These are phyloP conservation scores for Cyberlindnera euphorbiae DNA, from an alignment of 805 yeast genomes.

Conservation along the genomic window DNA sequence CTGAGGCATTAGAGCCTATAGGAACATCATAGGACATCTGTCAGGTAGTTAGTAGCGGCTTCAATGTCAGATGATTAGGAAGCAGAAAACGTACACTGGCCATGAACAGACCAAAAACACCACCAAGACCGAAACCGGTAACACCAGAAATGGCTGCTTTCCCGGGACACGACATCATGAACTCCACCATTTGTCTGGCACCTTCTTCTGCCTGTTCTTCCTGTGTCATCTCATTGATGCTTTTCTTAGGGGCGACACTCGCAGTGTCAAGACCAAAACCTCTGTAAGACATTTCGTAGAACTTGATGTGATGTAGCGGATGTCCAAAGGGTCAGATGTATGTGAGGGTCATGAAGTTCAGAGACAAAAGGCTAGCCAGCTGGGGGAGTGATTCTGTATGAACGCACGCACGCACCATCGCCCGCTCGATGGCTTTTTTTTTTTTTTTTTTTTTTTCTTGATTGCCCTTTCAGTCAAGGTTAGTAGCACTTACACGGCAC, in stretches of 20 bases:
- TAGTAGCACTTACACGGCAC: too few species aligned
- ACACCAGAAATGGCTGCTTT: constrained; percentile 89
- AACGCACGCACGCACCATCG: too few species aligned
- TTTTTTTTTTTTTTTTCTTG: constrained; percentile 1
- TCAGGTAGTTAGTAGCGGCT: not conserved
- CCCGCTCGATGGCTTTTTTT: too few species aligned
- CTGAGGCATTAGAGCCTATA: constrained; percentile 44
- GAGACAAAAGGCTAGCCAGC: too few species aligned
- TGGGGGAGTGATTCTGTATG: too few species aligned
- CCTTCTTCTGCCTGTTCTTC: constrained; percentile 93
- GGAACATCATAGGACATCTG: constrained; percentile 79
- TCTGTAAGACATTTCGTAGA: constrained; percentile 32
- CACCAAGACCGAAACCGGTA: constrained; percentile 91
- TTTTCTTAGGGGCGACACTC: constrained; percentile 38
- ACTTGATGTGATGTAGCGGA: too few species aligned
- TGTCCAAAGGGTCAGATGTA: too few species aligned
- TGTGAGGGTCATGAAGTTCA: too few species aligned
- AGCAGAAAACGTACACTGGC: constrained; percentile 36
- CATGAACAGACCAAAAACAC: constrained; percentile 94
- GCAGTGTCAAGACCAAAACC: constrained; percentile 40
- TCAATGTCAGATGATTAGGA: not conserved
- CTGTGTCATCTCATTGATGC: constrained; percentile 68
- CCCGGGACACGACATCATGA: constrained; percentile 94
- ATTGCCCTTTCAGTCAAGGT: not conserved
- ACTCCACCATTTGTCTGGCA: constrained; percentile 74